Evolutionary conservation across 306 rosid species (phyloP).

Genomic region (Vigna hirtella): DNA sequence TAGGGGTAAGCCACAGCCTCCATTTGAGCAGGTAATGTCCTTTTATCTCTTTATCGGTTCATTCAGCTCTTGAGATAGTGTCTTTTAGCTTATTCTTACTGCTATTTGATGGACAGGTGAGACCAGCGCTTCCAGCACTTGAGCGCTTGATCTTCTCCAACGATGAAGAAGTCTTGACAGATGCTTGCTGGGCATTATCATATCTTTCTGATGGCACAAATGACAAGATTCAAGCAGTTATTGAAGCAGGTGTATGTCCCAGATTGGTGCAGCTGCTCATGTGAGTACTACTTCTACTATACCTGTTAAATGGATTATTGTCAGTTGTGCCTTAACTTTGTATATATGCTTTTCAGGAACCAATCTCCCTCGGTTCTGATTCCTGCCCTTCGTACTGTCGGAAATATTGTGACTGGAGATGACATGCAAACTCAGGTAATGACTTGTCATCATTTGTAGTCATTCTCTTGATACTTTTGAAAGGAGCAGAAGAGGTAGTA

Average conservation of each 20-base stretch:
- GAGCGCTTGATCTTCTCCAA: constrained; percentile 71
- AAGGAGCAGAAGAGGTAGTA: neutral
- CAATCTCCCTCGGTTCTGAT: constrained; percentile 75
- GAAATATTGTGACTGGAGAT: constrained; percentile 91
- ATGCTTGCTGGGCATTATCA: constrained; percentile 87
- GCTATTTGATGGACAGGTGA: constrained; percentile 59
- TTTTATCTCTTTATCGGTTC: constrained; percentile 14
- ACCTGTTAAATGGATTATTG: neutral
- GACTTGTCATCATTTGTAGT: constrained; percentile 3
- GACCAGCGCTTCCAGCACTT: constrained; percentile 81
- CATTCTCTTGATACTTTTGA: neutral
- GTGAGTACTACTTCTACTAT: constrained; percentile 54
- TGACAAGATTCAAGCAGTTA: constrained; percentile 84
- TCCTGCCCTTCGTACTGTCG: constrained; percentile 84
- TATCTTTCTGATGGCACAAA: constrained; percentile 82
- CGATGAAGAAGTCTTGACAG: constrained; percentile 83
- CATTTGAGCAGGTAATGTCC: constrained; percentile 68
- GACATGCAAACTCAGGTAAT: constrained; percentile 86
- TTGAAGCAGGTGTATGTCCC: constrained; percentile 71
- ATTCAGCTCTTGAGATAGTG: constrained; percentile 1
- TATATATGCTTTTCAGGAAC: constrained; percentile 55
- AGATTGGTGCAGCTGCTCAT: constrained; percentile 76
- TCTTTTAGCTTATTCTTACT: constrained; percentile 18
- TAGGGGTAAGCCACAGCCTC: constrained; percentile 90
- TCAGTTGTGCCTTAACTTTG: constrained; percentile 15